Evolutionary conservation across 306 rosid species (phyloP), one percentile per base, ranked within the genome.

Genomic region (Sesbania bispinosa): DNA sequence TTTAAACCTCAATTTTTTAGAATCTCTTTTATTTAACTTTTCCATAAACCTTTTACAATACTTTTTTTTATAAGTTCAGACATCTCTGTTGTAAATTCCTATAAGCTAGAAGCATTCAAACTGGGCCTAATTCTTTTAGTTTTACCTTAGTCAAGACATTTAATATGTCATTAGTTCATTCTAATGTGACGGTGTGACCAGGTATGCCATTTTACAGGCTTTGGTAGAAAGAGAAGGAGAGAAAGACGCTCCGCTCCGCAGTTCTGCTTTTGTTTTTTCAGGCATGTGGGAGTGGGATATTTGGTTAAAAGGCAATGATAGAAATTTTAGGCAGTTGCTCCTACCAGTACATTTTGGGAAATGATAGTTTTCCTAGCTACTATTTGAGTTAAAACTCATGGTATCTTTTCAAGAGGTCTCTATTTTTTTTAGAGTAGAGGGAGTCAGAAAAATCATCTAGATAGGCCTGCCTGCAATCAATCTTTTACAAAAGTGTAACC

Each of bases 231-330:
- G n/a, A n/a, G n/a, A n/a, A 19, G 4, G 48, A 30, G 20, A 14
- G 47, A 8, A 10, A 32, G 14, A 1, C 29, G 1, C 16, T n/a
- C 35, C 10, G 48, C 29, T 6, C 24, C 4, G 18, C 9, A 30
- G 19, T 8, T 33, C 0, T 1, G 2, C 66, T 21, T 16, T 27
- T 46, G 3, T 2, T 2, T 41, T 41, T 41, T 3, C 41, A 15
- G 65, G n/a, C 38, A 45, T 27, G 66, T 39, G 26, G 63, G 53
- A 8, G 62, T n/a, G n/a, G n/a, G n/a, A n/a, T 20, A 68, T 53
- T 53, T 15, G 27, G 16, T 35, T 50, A 33, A 33, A 50, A 21
- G 15, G 46, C 59, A 51, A 35, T 20, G 35, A 47, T 5, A 47
- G 59, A 29, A n/a, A n/a, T n/a, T n/a, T n/a, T n/a, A n/a, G n/a